phyloP scores from a whole-genome alignment of 345 rosid species.

The Gossypium anomalum region DNA sequence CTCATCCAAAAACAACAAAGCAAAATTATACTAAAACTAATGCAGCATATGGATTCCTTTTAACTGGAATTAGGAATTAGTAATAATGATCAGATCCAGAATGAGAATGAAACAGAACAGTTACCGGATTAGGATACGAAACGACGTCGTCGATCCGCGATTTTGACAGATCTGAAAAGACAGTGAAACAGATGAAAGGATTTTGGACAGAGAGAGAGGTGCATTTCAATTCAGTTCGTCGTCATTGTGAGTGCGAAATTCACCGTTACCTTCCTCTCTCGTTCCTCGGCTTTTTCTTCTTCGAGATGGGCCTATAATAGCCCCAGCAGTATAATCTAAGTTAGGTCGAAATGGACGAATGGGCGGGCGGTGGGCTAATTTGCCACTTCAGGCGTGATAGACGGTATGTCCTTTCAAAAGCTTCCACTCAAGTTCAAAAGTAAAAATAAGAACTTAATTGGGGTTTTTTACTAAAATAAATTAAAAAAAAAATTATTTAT shows the following conservation, averaged over 20 bases:
- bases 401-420: background rate
- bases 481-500: too few relatives aligned
- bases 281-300: background rate
- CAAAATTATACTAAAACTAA: background rate
- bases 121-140: background rate
- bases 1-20: background rate
- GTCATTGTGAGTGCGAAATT: background rate
- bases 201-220: background rate
- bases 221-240: background rate
- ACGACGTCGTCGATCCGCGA: background rate
- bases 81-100: constrained; percentile 7
- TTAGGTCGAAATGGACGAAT: background rate
- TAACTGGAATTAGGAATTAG: background rate
- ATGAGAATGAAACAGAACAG: background rate
- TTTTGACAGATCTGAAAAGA: constrained; percentile 8
- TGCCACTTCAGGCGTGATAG: background rate
- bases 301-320: background rate
- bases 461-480: too few relatives aligned
- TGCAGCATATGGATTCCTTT: background rate
- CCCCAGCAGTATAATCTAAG: background rate
- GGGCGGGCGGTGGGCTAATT: constrained; percentile 1
- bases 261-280: background rate
- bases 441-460: too few relatives aligned
- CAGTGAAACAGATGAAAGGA: background rate
- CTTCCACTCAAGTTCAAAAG: too few relatives aligned